These are phyloP conservation scores for Oidiodendron maius DNA, from an alignment of 495 filamentous ascomycete species.

Conservation along the genomic window DNA sequence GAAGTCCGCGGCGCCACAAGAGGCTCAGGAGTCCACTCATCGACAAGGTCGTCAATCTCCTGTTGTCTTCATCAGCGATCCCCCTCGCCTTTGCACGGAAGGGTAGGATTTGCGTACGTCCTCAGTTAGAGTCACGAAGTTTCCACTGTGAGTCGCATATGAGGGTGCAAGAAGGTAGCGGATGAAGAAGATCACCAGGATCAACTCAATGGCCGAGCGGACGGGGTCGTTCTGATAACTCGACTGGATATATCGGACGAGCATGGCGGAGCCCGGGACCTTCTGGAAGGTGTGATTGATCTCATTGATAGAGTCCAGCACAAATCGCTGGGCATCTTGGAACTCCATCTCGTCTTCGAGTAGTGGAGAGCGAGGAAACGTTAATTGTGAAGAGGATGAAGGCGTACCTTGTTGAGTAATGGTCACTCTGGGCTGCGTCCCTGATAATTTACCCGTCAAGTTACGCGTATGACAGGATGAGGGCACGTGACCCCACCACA, in stretches of 20 bases:
- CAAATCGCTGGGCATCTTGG: constrained; percentile 68
- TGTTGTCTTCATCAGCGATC: constrained; percentile 27
- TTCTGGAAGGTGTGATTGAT: constrained; percentile 73
- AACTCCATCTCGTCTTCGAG: constrained; percentile 59
- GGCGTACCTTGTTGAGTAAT: too few species aligned
- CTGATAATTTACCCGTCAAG: too few species aligned
- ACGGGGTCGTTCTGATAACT: constrained; percentile 98
- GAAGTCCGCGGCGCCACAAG: constrained; percentile 66
- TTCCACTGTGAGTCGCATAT: constrained; percentile 81
- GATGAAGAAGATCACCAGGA: constrained; percentile 92
- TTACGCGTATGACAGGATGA: neutral
- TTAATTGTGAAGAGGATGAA: too few species aligned
- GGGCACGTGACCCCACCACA: too few species aligned
- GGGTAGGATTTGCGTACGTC: constrained; percentile 60
- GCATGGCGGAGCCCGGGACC: constrained; percentile 87
- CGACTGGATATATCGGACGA: constrained; percentile 89
- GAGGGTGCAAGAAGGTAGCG: constrained; percentile 86
- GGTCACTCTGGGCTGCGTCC: too few species aligned
- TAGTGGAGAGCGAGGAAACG: too few species aligned
- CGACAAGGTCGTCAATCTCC: constrained; percentile 96
- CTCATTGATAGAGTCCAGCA: constrained; percentile 59
- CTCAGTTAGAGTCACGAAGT: constrained; percentile 81
- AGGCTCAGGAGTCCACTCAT: constrained; percentile 95
- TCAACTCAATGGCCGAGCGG: constrained; percentile 85
- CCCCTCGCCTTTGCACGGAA: too few species aligned